phyloP scores from a whole-genome alignment of 2,329 filamentous ascomycete genomes.

The Orbilia javanica region DNA sequence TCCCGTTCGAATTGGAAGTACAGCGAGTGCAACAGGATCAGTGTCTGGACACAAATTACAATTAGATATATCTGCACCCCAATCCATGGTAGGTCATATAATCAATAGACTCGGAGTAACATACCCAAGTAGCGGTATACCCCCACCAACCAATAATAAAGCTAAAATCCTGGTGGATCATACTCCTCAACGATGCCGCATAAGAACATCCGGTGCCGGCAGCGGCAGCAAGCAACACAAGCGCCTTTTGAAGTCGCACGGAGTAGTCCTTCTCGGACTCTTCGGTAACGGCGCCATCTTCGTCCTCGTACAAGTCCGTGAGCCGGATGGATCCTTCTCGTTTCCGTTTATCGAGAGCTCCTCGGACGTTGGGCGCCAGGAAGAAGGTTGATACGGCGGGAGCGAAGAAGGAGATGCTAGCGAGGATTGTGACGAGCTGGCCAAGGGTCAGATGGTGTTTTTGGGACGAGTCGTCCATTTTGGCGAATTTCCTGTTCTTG shows the following conservation, averaged over 20 bases:
- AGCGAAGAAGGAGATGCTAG: conserved; percentile 36
- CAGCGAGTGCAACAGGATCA: conserved; percentile 70
- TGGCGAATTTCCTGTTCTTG: background rate
- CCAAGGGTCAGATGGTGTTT: conserved; percentile 52
- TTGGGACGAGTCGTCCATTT: conserved; percentile 20
- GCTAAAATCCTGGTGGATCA: conserved; percentile 65
- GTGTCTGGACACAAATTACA: conserved; percentile 66
- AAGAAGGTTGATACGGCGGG: conserved; percentile 39
- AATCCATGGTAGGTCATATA: conserved; percentile 4
- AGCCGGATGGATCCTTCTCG: conserved; percentile 51
- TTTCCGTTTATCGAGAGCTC: conserved; percentile 51
- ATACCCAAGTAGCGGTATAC: conserved; percentile 74
- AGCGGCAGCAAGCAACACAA: conserved; percentile 70
- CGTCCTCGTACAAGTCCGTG: conserved; percentile 73
- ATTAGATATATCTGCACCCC: background rate
- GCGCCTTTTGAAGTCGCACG: conserved; percentile 71
- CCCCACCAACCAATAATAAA: conserved; percentile 73
- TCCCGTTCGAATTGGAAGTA: conserved; percentile 69
- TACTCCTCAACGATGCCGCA: conserved; percentile 71
- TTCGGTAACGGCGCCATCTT: conserved; percentile 76
- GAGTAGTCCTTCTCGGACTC: conserved; percentile 75
- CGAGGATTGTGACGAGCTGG: conserved; percentile 49
- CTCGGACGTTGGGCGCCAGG: conserved; percentile 27
- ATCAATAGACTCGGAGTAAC: conserved; percentile 62
- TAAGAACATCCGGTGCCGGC: conserved; percentile 72